A percentile compares a stretch with the other conserved stretches of the same genome.
phyloP scores from a whole-genome alignment of 2,329 filamentous ascomycete genomes.

The Colletotrichum sidae region DNA sequence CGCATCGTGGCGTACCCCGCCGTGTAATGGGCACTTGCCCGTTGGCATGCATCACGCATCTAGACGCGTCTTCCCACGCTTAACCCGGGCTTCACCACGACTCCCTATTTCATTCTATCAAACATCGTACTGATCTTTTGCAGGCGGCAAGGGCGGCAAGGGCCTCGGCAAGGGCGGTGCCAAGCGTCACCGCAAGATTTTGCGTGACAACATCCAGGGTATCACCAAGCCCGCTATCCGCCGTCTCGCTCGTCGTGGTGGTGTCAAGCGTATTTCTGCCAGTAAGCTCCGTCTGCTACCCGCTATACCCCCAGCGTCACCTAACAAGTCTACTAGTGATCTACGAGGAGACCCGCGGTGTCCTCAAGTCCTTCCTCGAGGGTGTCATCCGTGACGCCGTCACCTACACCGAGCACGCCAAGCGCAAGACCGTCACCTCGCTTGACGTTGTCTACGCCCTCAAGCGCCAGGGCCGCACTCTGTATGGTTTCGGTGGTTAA shows the following conservation, averaged over 20 bases:
- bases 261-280: slow-evolving; percentile 99
- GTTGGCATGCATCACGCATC: slow-evolving; percentile 19
- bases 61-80: slow-evolving; percentile 16
- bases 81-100: neutral
- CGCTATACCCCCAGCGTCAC: neutral
- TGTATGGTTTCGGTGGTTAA: slow-evolving; percentile 93
- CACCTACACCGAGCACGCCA: slow-evolving; percentile 84
- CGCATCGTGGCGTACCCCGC: slow-evolving; percentile 19
- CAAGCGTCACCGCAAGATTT: slow-evolving; percentile 99
- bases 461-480: slow-evolving; percentile 79
- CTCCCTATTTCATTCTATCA: neutral
- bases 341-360: slow-evolving; percentile 83
- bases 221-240: slow-evolving; percentile 99
- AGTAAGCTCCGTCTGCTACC: slow-evolving; percentile 65
- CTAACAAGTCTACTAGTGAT: slow-evolving; percentile 65
- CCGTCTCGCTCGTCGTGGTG: slow-evolving; percentile 98
- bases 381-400: slow-evolving; percentile 81
- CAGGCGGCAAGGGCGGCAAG: slow-evolving; percentile 96
- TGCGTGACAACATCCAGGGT: slow-evolving; percentile 99
- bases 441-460: slow-evolving; percentile 76
- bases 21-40: slow-evolving; percentile 1
- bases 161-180: slow-evolving; percentile 97
- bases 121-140: slow-evolving; percentile 23
- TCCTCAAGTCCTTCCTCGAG: slow-evolving; percentile 83
- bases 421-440: slow-evolving; percentile 83